Conservation (phyloP, 164 flowering plant species). For the Vitis riparia region DNA sequence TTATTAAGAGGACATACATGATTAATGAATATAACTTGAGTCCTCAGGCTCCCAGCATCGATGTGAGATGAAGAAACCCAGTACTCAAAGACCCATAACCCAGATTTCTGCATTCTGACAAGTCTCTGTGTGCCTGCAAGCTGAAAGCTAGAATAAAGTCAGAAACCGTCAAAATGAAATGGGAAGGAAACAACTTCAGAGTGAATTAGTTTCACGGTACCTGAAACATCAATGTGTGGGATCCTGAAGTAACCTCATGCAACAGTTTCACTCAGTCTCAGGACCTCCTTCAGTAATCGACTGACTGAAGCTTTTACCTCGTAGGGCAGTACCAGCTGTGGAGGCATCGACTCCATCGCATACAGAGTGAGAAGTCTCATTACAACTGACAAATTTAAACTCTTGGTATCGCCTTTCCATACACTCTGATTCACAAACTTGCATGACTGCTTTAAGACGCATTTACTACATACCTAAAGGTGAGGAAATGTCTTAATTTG, state of each 20-base stretch:
- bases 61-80: too few relatives aligned
- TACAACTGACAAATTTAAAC: conserved; percentile 43
- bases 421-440: conserved; percentile 48
- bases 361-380: conserved; percentile 54
- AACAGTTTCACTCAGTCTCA: conserved; percentile 44
- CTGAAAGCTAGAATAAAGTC: too few relatives aligned
- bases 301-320: conserved; percentile 48
- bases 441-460: conserved; percentile 61
- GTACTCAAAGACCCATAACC: too few relatives aligned
- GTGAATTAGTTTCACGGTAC: background rate
- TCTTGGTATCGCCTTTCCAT: conserved; percentile 31
- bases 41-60: too few relatives aligned
- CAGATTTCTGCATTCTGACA: too few relatives aligned
- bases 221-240: background rate
- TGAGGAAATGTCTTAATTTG: conserved; percentile 9
- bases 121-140: too few relatives aligned
- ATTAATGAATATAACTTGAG: too few relatives aligned
- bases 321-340: conserved; percentile 41
- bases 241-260: conserved; percentile 8
- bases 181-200: too few relatives aligned
- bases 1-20: too few relatives aligned
- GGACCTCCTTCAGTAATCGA: conserved; percentile 47
- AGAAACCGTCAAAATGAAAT: too few relatives aligned
- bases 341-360: conserved; percentile 42
- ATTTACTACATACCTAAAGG: conserved; percentile 66